Evolutionary conservation across 805 yeast species (phyloP), one percentile per base, ranked within the genome.

Genomic region (Kockiozyma suomiensis): DNA sequence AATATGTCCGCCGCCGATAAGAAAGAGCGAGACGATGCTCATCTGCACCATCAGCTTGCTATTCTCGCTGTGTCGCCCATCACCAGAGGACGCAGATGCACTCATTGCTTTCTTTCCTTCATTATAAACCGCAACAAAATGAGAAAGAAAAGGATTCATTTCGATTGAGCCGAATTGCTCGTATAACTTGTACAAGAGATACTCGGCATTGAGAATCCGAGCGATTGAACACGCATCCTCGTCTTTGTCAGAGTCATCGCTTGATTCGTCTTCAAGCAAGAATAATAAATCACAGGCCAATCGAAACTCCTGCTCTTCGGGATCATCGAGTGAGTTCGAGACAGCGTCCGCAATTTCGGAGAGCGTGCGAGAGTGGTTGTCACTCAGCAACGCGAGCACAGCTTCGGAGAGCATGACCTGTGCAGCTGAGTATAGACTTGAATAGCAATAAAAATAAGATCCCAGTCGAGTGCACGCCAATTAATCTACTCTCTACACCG

Each of bases 141-240:
- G 65, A 17, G 62, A 50, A 26, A 61, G 51, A 42, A 61, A 61
- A 12, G 65, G 65, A 45, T 61, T 61, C 55, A 61, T 28, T 4
- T 49, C 62, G 8, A 61, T 50, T 33, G 53, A 32, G 13, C 58
- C 61, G 38, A 53, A 57, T 21, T 23, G 51, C 46, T 58, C 58
- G 56, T 61, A 61, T 23, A 60, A 37, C 48, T 32, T 56, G 55
- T 37, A 60, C 13, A 60, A 45, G 19, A 60, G 30, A 51, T 40
- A 60, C 47, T 60, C 64, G 35, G 55, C 65, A 28, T 61, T 57
- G n/a, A 57, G 55, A 21, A 54, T 30, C 37, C 40, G 46, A 1
- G 60, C 51, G 8, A 56, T 46, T 25, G 38, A 49, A 21, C 17
- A 15, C 8, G 28, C 38, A 28, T 48, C 47, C 2, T 12, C 45